Evolutionary conservation across 768 basidiomycete species (phyloP).

Genomic region (Suillus variegatus): DNA sequence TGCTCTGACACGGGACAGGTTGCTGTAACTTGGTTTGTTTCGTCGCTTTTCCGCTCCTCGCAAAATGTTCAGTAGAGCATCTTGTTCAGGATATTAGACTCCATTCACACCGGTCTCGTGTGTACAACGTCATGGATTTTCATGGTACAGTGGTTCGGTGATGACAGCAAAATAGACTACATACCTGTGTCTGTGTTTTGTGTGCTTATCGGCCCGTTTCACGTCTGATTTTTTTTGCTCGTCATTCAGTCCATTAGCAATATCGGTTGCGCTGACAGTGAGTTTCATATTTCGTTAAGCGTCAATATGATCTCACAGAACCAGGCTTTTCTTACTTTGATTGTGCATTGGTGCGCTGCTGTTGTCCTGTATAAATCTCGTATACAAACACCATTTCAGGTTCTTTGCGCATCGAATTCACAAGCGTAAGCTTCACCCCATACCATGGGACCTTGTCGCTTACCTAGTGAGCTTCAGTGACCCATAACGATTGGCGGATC

Average conservation of each 20-base stretch:
- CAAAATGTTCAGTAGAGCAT: neutral
- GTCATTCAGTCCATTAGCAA: constrained; percentile 13
- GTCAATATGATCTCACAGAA: constrained; percentile 22
- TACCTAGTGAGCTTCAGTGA: constrained; percentile 20
- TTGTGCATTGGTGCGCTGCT: constrained; percentile 48
- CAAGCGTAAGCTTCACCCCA: constrained; percentile 32
- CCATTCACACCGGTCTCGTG: constrained; percentile 42
- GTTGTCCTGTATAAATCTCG: neutral
- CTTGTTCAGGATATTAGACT: constrained; percentile 35
- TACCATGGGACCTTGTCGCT: neutral
- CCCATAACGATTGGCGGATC: constrained; percentile 27
- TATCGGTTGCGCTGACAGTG: constrained; percentile 33
- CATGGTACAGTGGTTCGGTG: constrained; percentile 45
- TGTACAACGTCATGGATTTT: constrained; percentile 43
- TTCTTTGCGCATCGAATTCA: constrained; percentile 45
- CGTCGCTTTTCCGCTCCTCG: neutral
- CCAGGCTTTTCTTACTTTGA: constrained; percentile 47
- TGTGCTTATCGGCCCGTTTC: neutral
- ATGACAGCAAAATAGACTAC: constrained; percentile 35
- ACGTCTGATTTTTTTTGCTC: neutral
- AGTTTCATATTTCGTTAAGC: neutral
- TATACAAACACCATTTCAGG: constrained; percentile 17
- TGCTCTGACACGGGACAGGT: constrained; percentile 18
- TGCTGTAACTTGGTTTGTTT: constrained; percentile 24
- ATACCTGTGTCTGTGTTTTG: constrained; percentile 43